Evolutionary conservation across 441 rosid species (phyloP), one percentile per base, ranked within the genome.

Genomic region (Brassica hybrid): DNA sequence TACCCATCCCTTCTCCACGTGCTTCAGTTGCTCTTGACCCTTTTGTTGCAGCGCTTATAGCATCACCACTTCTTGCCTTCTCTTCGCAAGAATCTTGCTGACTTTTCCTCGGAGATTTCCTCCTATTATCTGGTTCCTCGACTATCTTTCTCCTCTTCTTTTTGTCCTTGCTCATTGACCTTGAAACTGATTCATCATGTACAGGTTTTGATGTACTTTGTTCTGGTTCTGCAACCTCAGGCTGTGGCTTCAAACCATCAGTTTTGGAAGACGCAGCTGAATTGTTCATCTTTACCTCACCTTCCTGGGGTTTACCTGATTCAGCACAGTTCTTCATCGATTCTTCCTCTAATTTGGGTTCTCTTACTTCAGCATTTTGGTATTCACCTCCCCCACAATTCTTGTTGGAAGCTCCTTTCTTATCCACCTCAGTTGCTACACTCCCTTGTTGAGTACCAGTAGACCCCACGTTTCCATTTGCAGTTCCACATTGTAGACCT

Each of bases 41-140:
- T 58, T 79, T 87, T 69, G 85, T 85, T 41, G 78, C 81, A 66
- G 50, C 79, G 56, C 56, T 79, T 67, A 57, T 66, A 12, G 61
- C 54, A 10, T 84, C 86, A 6, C 85, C 90, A 65, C 30, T 27
- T 27, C 30, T 27, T 27, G 68, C 45, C 76, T 84, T 87, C 81
- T 87, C 94, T 66, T 74, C 82, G 16, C 85, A 87, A 43, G 97
- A 89, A 74, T 83, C 88, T 50, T 79, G 79, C 80, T 83, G 92
- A 75, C 75, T 88, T 62, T 12, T 84, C 80, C 99, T 79, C 69
- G 76, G 82, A 58, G 97, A 92, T 79, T 88, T 86, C 79, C 82
- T 85, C 83, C 73, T 86, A 9, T 58, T 87, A 1, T 32, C 8
- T 41, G 92, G 85, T 27, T 27, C 32, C 32, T 27, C 32, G 4